A percentile compares a stretch with the other conserved stretches of the same genome.
Conservation (phyloP, 768 basidiomycete genomes). For the Gymnopilus junonius region DNA sequence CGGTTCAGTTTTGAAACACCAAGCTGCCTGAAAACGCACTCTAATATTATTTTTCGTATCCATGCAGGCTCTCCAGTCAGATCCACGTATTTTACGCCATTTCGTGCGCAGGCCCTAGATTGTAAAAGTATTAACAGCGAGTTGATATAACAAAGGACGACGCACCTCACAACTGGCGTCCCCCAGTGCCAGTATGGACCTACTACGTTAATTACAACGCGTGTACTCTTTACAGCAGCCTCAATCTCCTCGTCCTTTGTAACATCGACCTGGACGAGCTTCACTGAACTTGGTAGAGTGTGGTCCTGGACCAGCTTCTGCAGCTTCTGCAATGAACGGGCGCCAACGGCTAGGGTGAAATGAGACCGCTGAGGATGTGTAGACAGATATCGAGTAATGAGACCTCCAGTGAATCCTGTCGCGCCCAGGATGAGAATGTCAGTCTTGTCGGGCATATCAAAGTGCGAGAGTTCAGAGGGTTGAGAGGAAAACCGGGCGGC, state of each 20-base stretch:
- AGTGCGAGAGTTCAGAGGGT: background rate
- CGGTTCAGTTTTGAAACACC: conserved; percentile 18
- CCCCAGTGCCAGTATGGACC: conserved; percentile 79
- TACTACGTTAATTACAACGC: conserved; percentile 77
- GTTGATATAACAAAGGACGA: conserved; percentile 4
- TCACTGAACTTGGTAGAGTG: conserved; percentile 46
- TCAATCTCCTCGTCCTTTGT: conserved; percentile 57
- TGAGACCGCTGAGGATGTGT: conserved; percentile 58
- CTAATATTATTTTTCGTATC: conserved; percentile 62
- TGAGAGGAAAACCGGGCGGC: background rate
- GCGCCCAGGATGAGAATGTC: conserved; percentile 78
- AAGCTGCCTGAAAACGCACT: conserved; percentile 41
- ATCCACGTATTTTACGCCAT: conserved; percentile 87
- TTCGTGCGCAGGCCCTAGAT: conserved; percentile 53
- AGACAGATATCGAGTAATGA: conserved; percentile 69
- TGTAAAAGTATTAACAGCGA: background rate
- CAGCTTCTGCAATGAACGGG: conserved; percentile 68
- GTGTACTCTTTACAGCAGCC: conserved; percentile 54
- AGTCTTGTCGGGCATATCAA: conserved; percentile 32
- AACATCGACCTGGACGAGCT: conserved; percentile 62
- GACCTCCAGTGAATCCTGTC: conserved; percentile 76
- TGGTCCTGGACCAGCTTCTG: conserved; percentile 53
- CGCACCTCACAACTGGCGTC: conserved; percentile 70
- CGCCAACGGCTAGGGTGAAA: conserved; percentile 75
- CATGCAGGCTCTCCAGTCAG: conserved; percentile 76